Conservation (phyloP, 2,329 filamentous ascomycete species). For the Colletotrichum tofieldiae region DNA sequence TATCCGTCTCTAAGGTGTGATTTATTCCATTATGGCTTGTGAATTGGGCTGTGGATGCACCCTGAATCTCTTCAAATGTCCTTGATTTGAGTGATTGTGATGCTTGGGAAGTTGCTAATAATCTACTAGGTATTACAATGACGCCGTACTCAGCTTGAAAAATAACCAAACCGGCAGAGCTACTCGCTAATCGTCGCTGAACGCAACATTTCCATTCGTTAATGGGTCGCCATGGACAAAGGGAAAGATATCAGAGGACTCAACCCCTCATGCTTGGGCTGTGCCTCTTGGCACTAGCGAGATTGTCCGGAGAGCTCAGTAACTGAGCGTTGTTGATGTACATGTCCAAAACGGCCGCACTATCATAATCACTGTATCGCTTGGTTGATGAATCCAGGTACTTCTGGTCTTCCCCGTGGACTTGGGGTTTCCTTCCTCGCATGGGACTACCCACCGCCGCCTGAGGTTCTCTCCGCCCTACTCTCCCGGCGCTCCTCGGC, state of each 20-base stretch:
- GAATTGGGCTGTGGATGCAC: background rate
- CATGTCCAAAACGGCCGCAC: slow-evolving; percentile 58
- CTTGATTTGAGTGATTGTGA: slow-evolving; percentile 13
- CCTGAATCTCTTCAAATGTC: background rate
- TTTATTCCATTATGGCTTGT: background rate
- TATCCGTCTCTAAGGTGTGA: background rate
- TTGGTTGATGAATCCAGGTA: background rate
- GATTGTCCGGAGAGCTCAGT: slow-evolving; percentile 58
- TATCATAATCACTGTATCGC: slow-evolving; percentile 47
- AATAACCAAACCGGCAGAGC: background rate
- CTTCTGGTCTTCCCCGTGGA: background rate
- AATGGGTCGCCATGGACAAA: slow-evolving; percentile 14
- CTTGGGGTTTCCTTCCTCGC: background rate
- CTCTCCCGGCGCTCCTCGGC: slow-evolving; percentile 31
- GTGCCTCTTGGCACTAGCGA: slow-evolving; percentile 26
- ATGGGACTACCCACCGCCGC: slow-evolving; percentile 10
- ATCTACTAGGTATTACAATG: slow-evolving; percentile 22
- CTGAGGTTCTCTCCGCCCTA: background rate
- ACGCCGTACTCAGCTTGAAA: slow-evolving; percentile 15
- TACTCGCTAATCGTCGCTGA: slow-evolving; percentile 14
- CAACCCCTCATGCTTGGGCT: slow-evolving; percentile 49
- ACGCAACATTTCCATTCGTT: background rate
- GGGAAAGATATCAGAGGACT: slow-evolving; percentile 35
- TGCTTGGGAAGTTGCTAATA: slow-evolving; percentile 18
- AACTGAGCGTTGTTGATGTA: slow-evolving; percentile 65